phyloP scores from a whole-genome alignment of 148 eudicot genomes.

The Hydrangea macrophylla region DNA sequence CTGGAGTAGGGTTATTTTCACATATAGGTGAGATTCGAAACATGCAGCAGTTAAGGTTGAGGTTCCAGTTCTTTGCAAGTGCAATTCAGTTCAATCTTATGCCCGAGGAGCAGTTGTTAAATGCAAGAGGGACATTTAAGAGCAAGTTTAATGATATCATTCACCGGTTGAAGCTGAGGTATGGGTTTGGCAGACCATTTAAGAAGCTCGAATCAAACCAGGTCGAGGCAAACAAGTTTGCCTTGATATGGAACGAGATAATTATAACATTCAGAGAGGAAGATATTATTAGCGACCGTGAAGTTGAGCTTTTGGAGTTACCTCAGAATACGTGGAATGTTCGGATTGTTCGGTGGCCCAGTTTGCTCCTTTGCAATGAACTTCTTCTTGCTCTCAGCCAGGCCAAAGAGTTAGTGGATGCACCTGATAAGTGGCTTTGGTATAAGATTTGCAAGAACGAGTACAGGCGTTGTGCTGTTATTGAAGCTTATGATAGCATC shows the following conservation, averaged over 20 bases:
- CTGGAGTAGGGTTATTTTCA: slow-evolving; percentile 70
- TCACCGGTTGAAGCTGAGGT: slow-evolving; percentile 73
- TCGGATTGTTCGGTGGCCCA: slow-evolving; percentile 88
- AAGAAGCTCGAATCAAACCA: slow-evolving; percentile 87
- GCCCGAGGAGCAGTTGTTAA: slow-evolving; percentile 87
- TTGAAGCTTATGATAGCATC: slow-evolving; percentile 78
- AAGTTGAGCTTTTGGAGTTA: slow-evolving; percentile 83
- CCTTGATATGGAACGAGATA: slow-evolving; percentile 90
- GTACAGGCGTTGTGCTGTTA: slow-evolving; percentile 83
- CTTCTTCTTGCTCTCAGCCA: slow-evolving; percentile 84
- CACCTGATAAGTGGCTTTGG: slow-evolving; percentile 92
- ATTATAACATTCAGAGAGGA: slow-evolving; percentile 81
- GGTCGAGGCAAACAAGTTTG: slow-evolving; percentile 89
- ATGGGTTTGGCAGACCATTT: slow-evolving; percentile 82
- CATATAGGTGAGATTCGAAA: slow-evolving; percentile 93
- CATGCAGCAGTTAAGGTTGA: slow-evolving; percentile 84
- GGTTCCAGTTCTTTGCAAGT: slow-evolving; percentile 92
- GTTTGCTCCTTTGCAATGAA: slow-evolving; percentile 88
- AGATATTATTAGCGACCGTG: slow-evolving; percentile 71
- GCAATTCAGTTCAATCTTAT: slow-evolving; percentile 94
- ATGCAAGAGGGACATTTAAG: slow-evolving; percentile 54
- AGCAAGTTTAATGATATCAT: slow-evolving; percentile 67
- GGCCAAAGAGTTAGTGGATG: slow-evolving; percentile 90
- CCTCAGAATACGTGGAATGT: slow-evolving; percentile 89
- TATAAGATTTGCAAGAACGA: slow-evolving; percentile 79